These are phyloP conservation scores for Amborella trichopoda DNA, from an alignment of 164 flowering plant species.

Conservation along the genomic window DNA sequence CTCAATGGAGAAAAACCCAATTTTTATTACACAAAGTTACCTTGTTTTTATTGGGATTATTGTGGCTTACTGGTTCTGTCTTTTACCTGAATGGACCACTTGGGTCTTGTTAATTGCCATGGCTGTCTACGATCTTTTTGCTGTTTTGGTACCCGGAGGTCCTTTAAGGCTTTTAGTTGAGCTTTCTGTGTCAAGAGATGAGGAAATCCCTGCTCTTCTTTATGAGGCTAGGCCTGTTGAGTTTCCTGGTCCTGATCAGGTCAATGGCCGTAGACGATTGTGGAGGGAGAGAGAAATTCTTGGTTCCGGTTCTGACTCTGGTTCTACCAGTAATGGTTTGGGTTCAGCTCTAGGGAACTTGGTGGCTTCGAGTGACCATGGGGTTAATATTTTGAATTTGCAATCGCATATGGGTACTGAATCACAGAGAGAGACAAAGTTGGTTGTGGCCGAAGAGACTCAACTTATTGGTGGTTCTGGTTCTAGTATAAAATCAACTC, in stretches of 20 bases:
- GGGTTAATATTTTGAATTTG: too few species aligned
- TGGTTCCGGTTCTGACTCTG: constrained; percentile 11
- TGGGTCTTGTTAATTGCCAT: constrained; percentile 84
- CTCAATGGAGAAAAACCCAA: constrained; percentile 63
- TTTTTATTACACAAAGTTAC: constrained; percentile 69
- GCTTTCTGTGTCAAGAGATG: constrained; percentile 90
- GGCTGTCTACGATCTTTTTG: constrained; percentile 97
- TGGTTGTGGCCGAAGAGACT: constrained; percentile 34
- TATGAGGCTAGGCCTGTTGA: constrained; percentile 88
- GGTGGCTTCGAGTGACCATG: constrained; percentile 8
- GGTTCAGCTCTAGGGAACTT: constrained; percentile 10
- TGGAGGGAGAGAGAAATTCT: constrained; percentile 50
- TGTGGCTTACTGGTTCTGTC: constrained; percentile 94
- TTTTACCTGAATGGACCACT: constrained; percentile 97
- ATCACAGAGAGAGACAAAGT: constrained; percentile 23
- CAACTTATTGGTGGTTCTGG: neutral
- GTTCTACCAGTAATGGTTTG: constrained; percentile 6
- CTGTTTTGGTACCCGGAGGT: constrained; percentile 94
- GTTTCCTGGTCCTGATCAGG: constrained; percentile 11
- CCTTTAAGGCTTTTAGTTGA: constrained; percentile 90
- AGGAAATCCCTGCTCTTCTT: constrained; percentile 96
- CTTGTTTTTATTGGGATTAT: constrained; percentile 84
- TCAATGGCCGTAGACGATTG: constrained; percentile 36
- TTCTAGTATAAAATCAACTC: too few species aligned
- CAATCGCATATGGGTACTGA: too few species aligned